A percentile compares a stretch with the other conserved stretches of the same genome.
Evolutionary conservation across 768 basidiomycete genomes (phyloP).

Genomic region (Harrya chromipes): DNA sequence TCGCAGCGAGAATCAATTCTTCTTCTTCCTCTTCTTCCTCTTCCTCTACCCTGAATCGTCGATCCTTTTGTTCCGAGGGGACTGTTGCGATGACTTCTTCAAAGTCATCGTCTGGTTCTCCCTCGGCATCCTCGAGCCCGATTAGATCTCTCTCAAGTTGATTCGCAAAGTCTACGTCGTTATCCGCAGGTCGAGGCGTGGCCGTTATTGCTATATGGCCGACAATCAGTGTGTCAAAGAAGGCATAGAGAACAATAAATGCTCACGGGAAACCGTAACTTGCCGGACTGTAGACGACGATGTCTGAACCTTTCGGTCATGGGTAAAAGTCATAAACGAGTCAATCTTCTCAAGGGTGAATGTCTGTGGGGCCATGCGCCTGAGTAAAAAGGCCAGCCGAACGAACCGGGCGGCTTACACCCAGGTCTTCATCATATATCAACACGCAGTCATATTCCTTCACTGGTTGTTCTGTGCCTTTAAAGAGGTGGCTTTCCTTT

Average conservation of each 20-base stretch:
- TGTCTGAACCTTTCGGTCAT: conserved; percentile 43
- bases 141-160: conserved; percentile 27
- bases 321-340: conserved; percentile 53
- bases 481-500: conserved; percentile 53
- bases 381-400: conserved; percentile 3
- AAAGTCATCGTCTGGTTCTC: conserved; percentile 44
- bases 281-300: conserved; percentile 14
- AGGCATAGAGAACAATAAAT: neutral
- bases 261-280: conserved; percentile 25
- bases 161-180: conserved; percentile 27
- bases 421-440: conserved; percentile 73
- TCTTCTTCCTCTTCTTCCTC: conserved; percentile 32
- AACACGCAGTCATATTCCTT: conserved; percentile 76
- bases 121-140: conserved; percentile 36
- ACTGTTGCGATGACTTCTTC: conserved; percentile 38
- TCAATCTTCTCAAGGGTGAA: conserved; percentile 78
- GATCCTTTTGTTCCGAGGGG: conserved; percentile 27
- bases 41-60: conserved; percentile 25
- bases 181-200: conserved; percentile 26
- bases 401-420: conserved; percentile 41
- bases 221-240: conserved; percentile 3
- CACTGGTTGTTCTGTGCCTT: conserved; percentile 53
- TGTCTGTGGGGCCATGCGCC: conserved; percentile 40
- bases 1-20: conserved; percentile 27
- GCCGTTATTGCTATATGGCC: conserved; percentile 14